Conservation (phyloP, 2,329 filamentous ascomycete genomes). For the Aspergillus felis region DNA sequence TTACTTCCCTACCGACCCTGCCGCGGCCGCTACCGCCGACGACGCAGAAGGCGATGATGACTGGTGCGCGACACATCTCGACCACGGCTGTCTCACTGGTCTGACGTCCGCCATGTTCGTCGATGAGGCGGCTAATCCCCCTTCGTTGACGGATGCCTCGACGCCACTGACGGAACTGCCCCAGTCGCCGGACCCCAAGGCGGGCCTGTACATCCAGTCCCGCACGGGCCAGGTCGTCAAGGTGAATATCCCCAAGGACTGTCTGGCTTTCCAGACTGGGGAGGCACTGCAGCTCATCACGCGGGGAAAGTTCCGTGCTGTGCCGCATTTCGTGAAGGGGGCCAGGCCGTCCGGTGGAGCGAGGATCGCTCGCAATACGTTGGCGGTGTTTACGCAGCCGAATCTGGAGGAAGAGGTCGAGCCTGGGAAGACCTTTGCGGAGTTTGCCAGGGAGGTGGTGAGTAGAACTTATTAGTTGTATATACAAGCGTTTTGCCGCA, state of each 20-base stretch:
- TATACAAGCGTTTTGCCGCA: not conserved
- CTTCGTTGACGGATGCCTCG: constrained; percentile 31
- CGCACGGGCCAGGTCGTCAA: constrained; percentile 79
- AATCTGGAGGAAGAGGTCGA: constrained; percentile 72
- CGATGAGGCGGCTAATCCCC: constrained; percentile 59
- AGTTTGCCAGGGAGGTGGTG: constrained; percentile 76
- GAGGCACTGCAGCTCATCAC: constrained; percentile 90
- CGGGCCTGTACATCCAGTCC: constrained; percentile 92
- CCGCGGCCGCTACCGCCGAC: not conserved
- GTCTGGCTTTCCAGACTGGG: constrained; percentile 93
- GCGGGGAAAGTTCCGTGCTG: constrained; percentile 83
- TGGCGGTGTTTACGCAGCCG: constrained; percentile 96
- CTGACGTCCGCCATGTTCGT: constrained; percentile 96
- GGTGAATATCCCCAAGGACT: constrained; percentile 84
- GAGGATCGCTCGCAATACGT: constrained; percentile 72
- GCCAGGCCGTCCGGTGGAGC: constrained; percentile 55
- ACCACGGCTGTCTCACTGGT: constrained; percentile 91
- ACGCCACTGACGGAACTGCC: constrained; percentile 63
- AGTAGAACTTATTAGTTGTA: constrained; percentile 55
- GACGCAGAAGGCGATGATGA: constrained; percentile 60
- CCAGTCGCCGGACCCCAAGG: constrained; percentile 72
- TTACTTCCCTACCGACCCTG: constrained; percentile 65
- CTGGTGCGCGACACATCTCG: constrained; percentile 78
- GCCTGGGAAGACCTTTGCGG: constrained; percentile 68
- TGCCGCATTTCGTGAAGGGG: constrained; percentile 91